Conservation (phyloP, 176 grass and related monocot genomes). For the Coix lacrymajobi region DNA sequence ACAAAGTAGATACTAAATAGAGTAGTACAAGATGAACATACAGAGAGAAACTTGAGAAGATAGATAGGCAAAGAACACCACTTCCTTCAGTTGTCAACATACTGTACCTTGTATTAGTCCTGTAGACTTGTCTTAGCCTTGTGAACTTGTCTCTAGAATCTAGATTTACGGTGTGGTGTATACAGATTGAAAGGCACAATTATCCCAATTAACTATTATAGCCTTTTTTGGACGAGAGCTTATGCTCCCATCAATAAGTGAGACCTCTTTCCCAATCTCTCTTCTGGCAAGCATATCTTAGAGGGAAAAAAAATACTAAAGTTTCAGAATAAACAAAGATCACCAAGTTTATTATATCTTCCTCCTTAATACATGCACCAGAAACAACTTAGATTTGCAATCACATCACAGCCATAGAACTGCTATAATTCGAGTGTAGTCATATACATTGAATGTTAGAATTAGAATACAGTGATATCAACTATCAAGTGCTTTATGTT, state of each 20-base stretch:
- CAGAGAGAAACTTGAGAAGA: neutral
- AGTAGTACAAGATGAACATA: neutral
- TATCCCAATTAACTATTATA: neutral
- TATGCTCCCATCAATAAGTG: neutral
- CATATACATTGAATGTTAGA: neutral
- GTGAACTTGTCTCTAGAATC: no score
- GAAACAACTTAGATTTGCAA: no score
- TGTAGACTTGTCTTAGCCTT: neutral
- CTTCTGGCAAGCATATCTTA: neutral
- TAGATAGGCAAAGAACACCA: neutral
- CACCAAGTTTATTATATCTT: neutral
- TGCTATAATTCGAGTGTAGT: neutral
- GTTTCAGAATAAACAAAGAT: slow-evolving; percentile 7
- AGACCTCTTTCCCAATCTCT: neutral
- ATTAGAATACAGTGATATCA: neutral
- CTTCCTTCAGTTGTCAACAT: neutral
- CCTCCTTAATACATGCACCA: no score
- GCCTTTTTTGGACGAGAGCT: no score
- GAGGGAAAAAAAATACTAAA: neutral
- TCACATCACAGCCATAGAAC: neutral
- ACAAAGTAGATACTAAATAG: neutral
- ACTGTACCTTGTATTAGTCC: neutral
- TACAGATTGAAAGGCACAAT: neutral
- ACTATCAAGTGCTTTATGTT: neutral
- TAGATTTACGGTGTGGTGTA: no score